These are phyloP conservation scores for Ganoderma resinaceum DNA, from an alignment of 1,284 basidiomycete species.

Conservation along the genomic window DNA sequence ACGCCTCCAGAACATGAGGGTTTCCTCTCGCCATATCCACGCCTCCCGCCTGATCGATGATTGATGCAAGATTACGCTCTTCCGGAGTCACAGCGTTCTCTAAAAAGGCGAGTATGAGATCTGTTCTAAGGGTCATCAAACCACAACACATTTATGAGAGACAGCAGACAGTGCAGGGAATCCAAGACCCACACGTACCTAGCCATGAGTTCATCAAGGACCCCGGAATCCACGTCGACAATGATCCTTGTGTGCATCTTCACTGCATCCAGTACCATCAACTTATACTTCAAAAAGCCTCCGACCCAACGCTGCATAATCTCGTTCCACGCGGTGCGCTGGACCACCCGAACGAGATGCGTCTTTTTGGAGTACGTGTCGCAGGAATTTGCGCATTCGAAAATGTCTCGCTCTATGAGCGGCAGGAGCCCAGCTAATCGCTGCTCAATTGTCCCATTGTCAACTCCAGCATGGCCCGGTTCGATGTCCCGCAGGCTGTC, in stretches of 20 bases:
- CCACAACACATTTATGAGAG: not conserved
- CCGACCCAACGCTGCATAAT: not conserved
- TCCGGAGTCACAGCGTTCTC: not conserved
- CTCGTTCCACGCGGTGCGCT: not conserved
- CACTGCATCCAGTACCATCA: not conserved
- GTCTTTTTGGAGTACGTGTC: not conserved
- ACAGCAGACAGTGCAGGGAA: not conserved
- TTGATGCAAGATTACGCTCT: not conserved
- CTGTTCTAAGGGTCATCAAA: not conserved
- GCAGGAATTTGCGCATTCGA: not conserved
- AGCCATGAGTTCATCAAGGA: not conserved
- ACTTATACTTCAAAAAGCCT: not conserved
- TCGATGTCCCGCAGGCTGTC: not conserved
- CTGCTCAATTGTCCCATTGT: not conserved
- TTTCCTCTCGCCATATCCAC: not conserved
- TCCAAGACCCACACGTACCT: not conserved
- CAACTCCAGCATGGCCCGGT: not conserved
- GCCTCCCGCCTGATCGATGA: not conserved
- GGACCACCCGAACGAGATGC: not conserved
- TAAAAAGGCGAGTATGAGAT: not conserved
- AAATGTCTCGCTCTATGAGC: not conserved
- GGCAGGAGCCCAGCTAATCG: not conserved
- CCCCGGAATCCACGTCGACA: not conserved
- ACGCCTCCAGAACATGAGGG: not conserved
- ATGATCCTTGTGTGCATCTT: not conserved